Evolutionary conservation across 495 filamentous ascomycete species (phyloP), one percentile per base, ranked within the genome.

Genomic region (Penicillium simplicissimum): DNA sequence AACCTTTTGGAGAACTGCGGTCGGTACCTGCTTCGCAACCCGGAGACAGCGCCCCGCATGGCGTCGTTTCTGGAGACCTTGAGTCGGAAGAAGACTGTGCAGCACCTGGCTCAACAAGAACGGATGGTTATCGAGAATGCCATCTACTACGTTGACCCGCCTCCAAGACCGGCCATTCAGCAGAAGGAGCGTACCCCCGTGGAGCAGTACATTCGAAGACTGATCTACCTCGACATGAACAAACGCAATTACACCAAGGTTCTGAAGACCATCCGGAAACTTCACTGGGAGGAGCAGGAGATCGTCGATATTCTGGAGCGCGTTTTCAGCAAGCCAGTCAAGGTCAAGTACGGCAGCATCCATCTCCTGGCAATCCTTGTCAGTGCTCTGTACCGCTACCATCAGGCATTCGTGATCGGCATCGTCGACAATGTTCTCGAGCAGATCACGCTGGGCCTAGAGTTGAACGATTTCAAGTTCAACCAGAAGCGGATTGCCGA

Each of bases 81-180:
- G 31, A 89, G 94, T 63, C 87, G 95, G 52, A 99, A 99, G 84
- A 99, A 99, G 75, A 86, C 88, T 14, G 92, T 93, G 10, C 94
- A 97, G 70, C 92, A 97, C 71, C 83, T 98, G 52, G 96, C 92
- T 25, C 93, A 96, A 66, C 92, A 96, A 68, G 95, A 99, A 74
- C 88, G 93, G 56, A 97, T 99, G 91, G 85, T 97, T 14, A 94
- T 99, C 64, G 95, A 99, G 71, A 99, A 99, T 72, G 95, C 95
- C 17, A 87, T 97, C 60, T 99, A 99, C 73, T 98, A 96, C 70
- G 95, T 99, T 54, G 93, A 97, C 68, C 95, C 95, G 8, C 95
- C 95, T 0, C 88, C 95, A 69, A 86, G 96, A 58, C 89, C 94
- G 45, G 95, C 95, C 1, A 97, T 98, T 60, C 87, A 92, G 72